phyloP scores from a whole-genome alignment of 208 protist genomes.

The Crithidia brevicula region DNA sequence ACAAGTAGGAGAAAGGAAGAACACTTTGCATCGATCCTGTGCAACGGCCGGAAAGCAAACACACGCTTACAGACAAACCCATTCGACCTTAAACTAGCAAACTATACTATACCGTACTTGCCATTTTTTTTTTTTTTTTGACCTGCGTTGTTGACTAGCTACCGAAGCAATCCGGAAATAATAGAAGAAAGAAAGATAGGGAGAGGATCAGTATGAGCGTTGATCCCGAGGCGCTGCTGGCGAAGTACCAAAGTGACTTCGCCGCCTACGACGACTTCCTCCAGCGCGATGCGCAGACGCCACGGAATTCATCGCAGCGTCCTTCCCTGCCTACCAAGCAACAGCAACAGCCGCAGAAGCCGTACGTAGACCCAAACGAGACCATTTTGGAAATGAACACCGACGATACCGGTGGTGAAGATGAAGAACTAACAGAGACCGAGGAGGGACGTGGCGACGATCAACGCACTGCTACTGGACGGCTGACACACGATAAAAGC shows the following conservation, averaged over 20 bases:
- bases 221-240: constrained; percentile 21
- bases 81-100: no score
- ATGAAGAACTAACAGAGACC: not conserved
- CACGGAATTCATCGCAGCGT: constrained; percentile 5
- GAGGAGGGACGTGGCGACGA: not conserved
- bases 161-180: not conserved
- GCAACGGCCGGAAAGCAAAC: no score
- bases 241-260: constrained; percentile 12
- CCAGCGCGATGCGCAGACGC: not conserved
- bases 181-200: constrained; percentile 1
- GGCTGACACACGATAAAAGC: not conserved
- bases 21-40: no score
- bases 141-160: no score
- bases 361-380: constrained; percentile 1
- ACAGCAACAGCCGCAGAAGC: not conserved
- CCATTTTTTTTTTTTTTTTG: no score
- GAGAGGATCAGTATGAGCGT: no score
- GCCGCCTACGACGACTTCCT: constrained; percentile 22
- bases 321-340: not conserved
- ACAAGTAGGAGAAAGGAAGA: no score
- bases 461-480: no score
- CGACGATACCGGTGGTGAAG: not conserved
- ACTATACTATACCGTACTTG: no score
- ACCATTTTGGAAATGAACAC: constrained; percentile 4
- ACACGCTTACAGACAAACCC: no score